Base-by-base conservation (phyloP, 257 asterid genomes). In the Capsicum baccatum region DNA sequence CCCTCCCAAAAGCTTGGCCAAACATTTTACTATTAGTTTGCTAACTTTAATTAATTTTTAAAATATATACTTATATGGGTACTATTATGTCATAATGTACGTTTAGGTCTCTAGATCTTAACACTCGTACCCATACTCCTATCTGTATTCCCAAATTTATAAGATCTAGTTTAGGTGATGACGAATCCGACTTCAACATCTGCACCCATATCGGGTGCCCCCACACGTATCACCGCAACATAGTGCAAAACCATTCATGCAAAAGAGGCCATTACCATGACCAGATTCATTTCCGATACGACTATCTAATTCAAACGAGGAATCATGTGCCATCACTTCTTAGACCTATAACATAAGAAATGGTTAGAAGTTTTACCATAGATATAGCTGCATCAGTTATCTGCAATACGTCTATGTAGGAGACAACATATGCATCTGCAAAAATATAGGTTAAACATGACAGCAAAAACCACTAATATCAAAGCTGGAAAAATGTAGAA, bases 331-430 rank as follows among this genome's bases (percentile, higher is more conserved):
- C 47, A 76, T 54, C 48, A 76, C 47, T 74, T 74, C 19, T 21
- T 42, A 74, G 62, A 74, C 80, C 58, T 50, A 50, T 19, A 74
- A 26, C 81, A 76, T 26, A 76, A 76, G 21, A 76, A 52, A 52
- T 26, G 39, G 26, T 50, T 76, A 54, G 62, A 52, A 26, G 81
- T 52, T 88, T 91, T 4, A 96, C 99, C 98, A 94, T 91, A 69
- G 98, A 91, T 87, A 96, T 91, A 74, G 98, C 95, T 6, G 98
- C 98, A 85, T 96, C 98, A 84, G 95, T 92, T 89, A 96, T 92
- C 91, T 94, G 98, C 95, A 96, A 83, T 84, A 96, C 99, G 86
- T 96, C 99, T 7, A 96, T 54, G 26, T 96, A 94, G 74, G 99
- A 92, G 60, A 88, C 90, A 59, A 90, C 86, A 79, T 87, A 19